phyloP scores from a whole-genome alignment of 2,329 filamentous ascomycete genomes.

The Thielaviopsis euricoi region DNA sequence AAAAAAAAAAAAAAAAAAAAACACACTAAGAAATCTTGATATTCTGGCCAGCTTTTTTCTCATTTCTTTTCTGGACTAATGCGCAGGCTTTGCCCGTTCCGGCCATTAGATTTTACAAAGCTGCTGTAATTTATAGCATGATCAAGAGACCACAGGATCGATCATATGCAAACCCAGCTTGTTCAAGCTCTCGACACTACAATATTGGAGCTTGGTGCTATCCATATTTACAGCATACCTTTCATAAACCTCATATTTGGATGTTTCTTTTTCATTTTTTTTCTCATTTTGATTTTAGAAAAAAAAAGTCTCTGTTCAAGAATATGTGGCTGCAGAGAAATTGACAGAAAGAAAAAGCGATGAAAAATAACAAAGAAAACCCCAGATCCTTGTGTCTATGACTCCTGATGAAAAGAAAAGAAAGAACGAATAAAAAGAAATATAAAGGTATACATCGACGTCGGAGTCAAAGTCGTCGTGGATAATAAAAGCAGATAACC shows the following conservation, averaged over 20 bases:
- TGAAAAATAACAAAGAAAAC: slow-evolving; percentile 7
- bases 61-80: no score
- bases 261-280: not conserved
- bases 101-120: no score
- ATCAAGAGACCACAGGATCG: no score
- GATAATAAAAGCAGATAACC: not conserved
- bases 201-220: no score
- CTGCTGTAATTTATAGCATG: no score
- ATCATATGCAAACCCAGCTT: no score
- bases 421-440: not conserved
- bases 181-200: no score
- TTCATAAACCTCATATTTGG: not conserved
- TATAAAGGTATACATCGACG: not conserved
- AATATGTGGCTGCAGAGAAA: not conserved
- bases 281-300: not conserved
- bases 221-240: no score
- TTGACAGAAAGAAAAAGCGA: not conserved
- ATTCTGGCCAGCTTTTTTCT: not conserved
- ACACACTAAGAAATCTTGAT: no score
- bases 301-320: slow-evolving; percentile 4
- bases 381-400: slow-evolving; percentile 5
- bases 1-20: not conserved
- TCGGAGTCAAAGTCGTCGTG: not conserved
- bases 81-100: no score
- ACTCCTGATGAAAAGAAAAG: slow-evolving; percentile 3